Evolutionary conservation across 495 filamentous ascomycete species (phyloP), one percentile per base, ranked within the genome.

Genomic region (Aspergillus indologenus): DNA sequence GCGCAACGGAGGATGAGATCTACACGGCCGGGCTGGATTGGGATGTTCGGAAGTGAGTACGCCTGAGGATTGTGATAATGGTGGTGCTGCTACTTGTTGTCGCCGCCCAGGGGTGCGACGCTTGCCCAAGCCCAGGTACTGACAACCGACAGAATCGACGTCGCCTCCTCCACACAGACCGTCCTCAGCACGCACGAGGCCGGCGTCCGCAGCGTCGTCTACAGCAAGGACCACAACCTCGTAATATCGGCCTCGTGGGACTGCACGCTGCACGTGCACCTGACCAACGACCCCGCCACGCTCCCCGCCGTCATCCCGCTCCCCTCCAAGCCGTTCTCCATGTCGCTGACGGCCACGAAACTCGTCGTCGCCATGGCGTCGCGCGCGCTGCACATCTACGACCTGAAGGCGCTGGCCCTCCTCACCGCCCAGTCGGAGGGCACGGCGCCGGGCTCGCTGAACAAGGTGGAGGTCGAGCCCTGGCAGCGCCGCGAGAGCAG

Each of bases 311-410:
- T 74, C 49, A 81, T 96, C 57, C 76, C 76, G 1, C 86, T 93
- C 56, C 90, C 87, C 8, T 86, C 84, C 46, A 98, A 94, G 75
- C 90, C 89, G 20, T 95, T 95, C 77, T 91, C 91, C 19, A 72
- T 98, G 45, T 90, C 91, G 18, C 82, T 90, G 48, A 87, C 87
- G 49, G 76, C 89, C 17, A 88, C 90, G 29, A 95, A 91, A 64
- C 81, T 96, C 11, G 90, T 98, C 53, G 90, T 97, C 43, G 92
- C 91, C 54, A 97, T 98, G 93, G 89, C 92, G n/a, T 89, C 87
- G 43, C 90, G 94, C 45, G 81, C 89, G 0, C 79, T 96, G 46
- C 84, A 94, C 78, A 96, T 98, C 74, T 98, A 97, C 82, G 90
- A 96, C 65, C 84, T 98, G 9, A 79, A 85, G 23, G 73, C 86